Base-by-base conservation (phyloP, 2,329 filamentous ascomycete genomes). In the Colletotrichum sp. region DNA sequence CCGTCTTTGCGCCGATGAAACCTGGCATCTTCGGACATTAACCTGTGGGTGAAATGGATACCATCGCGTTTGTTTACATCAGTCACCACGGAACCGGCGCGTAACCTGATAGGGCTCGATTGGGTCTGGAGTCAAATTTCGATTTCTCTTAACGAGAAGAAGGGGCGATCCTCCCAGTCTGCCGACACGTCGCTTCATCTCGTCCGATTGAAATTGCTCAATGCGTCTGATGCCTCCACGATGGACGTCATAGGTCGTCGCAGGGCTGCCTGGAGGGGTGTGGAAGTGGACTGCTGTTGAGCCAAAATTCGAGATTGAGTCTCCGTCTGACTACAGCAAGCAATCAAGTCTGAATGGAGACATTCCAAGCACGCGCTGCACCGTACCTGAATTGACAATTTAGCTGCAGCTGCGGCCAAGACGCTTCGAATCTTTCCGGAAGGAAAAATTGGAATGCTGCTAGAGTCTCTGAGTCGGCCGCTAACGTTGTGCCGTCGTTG, bases 1-100 rank as follows among this genome's bases (percentile, higher is more conserved):
- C 57, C 52, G 63, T 75, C 60, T 67, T 52, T 77, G 32, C 52
- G 52, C 44, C 71, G 52, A 57, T 52, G 62, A 75, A 75, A 60
- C 75, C 75, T 76, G 75, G 75, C 60, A 77, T 71, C 55, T 68
- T 77, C 75, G 75, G 75, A 71, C 67, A 77, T 77, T 76, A 77
- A 77, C 26, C 39, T 77, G 71, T 76, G 74, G 74, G 59, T 65
- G 74, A 69, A 30, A 77, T 75, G 75, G 72, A 67, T 71, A 76
- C 65, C 49, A 44, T 34, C 72, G 60, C 72, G 39, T 71, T 75
- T 71, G 62, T 75, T 77, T 71, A 71, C 75, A 67, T 24, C 69
- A 39, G 44, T 71, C 34, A 66, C 28, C 59, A 74, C 28, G 34
- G 63, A 65, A 34, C 16, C 63, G 30, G 28, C 28, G 59, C 59